Percentiles rank a stretch among this genome's conserved stretches.
Evolutionary conservation across 179 eudicot species (phyloP).

Genomic region (Beta lomatogona): DNA sequence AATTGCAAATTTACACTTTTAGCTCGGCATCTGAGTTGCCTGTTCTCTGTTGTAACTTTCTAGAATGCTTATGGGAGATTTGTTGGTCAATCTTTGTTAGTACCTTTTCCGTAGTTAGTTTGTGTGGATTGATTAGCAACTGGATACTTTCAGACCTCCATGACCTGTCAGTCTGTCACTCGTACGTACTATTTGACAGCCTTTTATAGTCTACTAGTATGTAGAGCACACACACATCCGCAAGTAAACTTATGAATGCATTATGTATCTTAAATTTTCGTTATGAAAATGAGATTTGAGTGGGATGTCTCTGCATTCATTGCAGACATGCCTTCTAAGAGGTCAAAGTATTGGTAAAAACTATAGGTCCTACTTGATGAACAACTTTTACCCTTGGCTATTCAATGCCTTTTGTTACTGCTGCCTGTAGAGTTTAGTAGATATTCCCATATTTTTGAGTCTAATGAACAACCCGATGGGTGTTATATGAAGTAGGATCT

Average conservation of each 20-base stretch:
- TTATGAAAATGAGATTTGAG: not conserved
- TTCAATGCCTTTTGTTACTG: not conserved
- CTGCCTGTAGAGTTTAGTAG: not conserved
- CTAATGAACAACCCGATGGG: not conserved
- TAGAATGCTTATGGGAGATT: not conserved
- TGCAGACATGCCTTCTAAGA: not conserved
- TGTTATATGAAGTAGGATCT: not conserved
- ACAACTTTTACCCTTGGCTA: not conserved
- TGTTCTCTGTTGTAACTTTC: not conserved
- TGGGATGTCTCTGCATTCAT: not conserved
- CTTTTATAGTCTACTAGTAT: too few relatives aligned
- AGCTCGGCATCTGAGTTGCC: not conserved
- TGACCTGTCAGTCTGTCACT: too few relatives aligned
- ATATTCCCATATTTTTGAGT: too few relatives aligned
- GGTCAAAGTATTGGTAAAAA: not conserved
- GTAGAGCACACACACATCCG: too few relatives aligned
- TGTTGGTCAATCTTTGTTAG: not conserved
- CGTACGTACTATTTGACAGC: too few relatives aligned
- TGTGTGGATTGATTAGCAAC: too few relatives aligned
- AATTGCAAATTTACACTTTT: not conserved
- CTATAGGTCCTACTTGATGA: not conserved
- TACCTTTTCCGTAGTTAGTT: too few relatives aligned
- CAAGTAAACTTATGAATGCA: not conserved
- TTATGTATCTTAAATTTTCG: not conserved
- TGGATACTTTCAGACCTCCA: too few relatives aligned